Percentiles rank a stretch among this genome's conserved stretches.
These are phyloP conservation scores for Rhizopogon vinicolor DNA, from an alignment of 768 basidiomycete species.

Conservation along the genomic window DNA sequence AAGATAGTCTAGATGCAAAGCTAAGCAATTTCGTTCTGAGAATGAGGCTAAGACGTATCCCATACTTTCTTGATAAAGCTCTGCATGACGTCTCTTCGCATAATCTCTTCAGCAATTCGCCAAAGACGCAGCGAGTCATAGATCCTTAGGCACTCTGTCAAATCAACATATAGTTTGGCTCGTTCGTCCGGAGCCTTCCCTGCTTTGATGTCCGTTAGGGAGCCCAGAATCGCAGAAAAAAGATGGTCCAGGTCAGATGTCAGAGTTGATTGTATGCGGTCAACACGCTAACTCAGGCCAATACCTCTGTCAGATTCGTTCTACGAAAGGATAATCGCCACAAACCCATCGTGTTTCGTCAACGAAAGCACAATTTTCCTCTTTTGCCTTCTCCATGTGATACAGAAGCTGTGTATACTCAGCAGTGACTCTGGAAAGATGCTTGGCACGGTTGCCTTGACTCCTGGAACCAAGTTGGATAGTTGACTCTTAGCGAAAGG, in stretches of 20 bases:
- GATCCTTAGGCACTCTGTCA: conserved; percentile 74
- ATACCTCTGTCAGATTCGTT: not conserved
- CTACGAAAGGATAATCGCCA: conserved; percentile 16
- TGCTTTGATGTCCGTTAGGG: conserved; percentile 45
- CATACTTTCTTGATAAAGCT: conserved; percentile 74
- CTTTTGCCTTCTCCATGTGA: conserved; percentile 76
- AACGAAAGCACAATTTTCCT: conserved; percentile 75
- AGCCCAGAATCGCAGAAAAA: conserved; percentile 57
- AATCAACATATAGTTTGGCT: conserved; percentile 55
- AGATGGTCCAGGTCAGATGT: conserved; percentile 84
- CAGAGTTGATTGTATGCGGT: conserved; percentile 78
- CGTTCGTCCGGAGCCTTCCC: conserved; percentile 60
- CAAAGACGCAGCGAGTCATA: conserved; percentile 80
- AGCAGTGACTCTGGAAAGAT: conserved; percentile 76
- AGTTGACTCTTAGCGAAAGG: not conserved
- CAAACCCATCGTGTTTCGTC: conserved; percentile 83
- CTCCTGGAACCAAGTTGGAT: conserved; percentile 34
- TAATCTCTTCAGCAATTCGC: conserved; percentile 85
- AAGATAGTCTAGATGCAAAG: conserved; percentile 58
- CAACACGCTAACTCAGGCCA: conserved; percentile 58
- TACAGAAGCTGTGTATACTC: conserved; percentile 94
- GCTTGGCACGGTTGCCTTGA: conserved; percentile 67
- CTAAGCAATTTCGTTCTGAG: conserved; percentile 2
- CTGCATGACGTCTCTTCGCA: conserved; percentile 66
- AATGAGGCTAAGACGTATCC: conserved; percentile 1